Percentiles rank a stretch among this genome's conserved stretches.
Conservation (phyloP, 169 alveolate genomes). For the Cryptosporidium meleagridis region DNA sequence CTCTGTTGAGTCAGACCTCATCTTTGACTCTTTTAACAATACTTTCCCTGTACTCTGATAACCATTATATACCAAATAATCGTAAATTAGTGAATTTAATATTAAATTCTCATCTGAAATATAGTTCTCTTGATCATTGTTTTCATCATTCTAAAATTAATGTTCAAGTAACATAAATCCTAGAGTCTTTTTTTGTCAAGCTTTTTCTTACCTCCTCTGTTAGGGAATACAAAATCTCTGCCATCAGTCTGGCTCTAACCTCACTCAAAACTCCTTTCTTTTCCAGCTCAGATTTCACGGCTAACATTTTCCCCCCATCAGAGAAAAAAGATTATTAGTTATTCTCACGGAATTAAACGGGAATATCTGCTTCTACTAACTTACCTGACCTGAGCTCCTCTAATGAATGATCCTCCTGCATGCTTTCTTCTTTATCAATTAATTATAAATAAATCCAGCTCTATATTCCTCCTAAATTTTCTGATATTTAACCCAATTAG, state of each 20-base stretch:
- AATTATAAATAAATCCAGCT: background rate
- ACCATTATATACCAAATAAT: slow-evolving; percentile 47
- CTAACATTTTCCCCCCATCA: background rate
- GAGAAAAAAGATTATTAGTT: background rate
- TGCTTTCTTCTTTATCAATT: background rate
- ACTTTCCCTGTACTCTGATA: slow-evolving; percentile 19
- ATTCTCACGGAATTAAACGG: background rate
- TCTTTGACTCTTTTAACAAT: slow-evolving; percentile 29
- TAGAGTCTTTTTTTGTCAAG: too few relatives aligned
- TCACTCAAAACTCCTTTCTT: slow-evolving; percentile 59
- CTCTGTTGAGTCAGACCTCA: background rate
- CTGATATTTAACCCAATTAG: background rate
- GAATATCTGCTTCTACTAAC: background rate
- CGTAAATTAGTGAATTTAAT: slow-evolving; percentile 50
- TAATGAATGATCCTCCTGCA: slow-evolving; percentile 47
- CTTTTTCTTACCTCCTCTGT: slow-evolving; percentile 44
- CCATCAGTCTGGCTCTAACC: slow-evolving; percentile 65
- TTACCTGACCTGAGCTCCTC: slow-evolving; percentile 65
- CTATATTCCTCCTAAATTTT: background rate
- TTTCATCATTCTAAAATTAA: slow-evolving; percentile 21
- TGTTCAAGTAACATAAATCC: background rate
- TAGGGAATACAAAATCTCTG: slow-evolving; percentile 53
- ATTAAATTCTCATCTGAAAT: slow-evolving; percentile 51
- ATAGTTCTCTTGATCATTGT: background rate
- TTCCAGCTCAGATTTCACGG: slow-evolving; percentile 54